Evolutionary conservation across 176 grass and related monocot species (phyloP), one percentile per base, ranked within the genome.

Genomic region (Aegilops umbellulata): DNA sequence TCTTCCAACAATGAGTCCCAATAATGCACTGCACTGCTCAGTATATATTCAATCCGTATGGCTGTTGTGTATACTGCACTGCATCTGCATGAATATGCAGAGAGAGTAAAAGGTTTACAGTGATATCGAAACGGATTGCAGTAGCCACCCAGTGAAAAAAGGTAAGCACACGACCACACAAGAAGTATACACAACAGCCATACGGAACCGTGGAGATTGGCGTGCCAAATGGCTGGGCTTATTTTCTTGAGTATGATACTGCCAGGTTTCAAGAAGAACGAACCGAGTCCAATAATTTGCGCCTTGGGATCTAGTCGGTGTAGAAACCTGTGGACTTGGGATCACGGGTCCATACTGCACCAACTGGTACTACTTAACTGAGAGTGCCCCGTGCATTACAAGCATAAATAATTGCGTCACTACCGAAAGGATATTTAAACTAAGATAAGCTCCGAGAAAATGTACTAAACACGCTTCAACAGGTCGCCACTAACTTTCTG

Each of bases 351-450:
- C 85, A 69, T 68, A 47, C 85, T 80, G 60, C 69, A 87, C 68
- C 61, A 76, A 24, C 36, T 51, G 4, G 67, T 84, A 87, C 80
- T 72, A 81, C 68, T 46, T 62, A 67, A 25, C 3, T 44, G 32
- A 20, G 27, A n/a, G 8, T 51, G 85, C 69, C 76, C 8, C 85
- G 61, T 84, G 76, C 89, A 60, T 55, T 53, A 81, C 35, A 84
- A 65, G 76, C 23, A 3, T 80, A 69, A 51, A 84, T 87, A 75
- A 91, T 84, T 84, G 72, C 65, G 77, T 41, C 89, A 25, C 81
- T 20, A 81, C 10, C 38, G 27, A 76, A 87, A 67, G 75, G 22
- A 51, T 41, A 41, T 41, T 51, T 51, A 51, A 17, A 51, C 14
- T 68, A 87, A 58, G 42, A 74, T 75, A 84, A 76, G 53, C 76